Conservation (phyloP, 257 asterid genomes). For the Capsicum chinense region DNA sequence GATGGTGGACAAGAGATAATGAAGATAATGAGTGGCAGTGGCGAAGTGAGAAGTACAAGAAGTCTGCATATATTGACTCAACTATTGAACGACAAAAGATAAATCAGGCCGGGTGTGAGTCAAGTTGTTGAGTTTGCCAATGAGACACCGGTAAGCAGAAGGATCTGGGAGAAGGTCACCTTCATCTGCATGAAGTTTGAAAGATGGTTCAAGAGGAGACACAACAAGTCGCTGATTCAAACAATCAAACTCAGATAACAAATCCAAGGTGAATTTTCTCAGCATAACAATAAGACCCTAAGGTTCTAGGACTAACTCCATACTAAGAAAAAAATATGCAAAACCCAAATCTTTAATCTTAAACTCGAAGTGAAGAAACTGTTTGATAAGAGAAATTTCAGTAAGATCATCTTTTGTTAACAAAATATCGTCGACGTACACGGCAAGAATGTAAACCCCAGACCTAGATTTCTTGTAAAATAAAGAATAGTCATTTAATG, state of each 20-base stretch:
- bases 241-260: background rate
- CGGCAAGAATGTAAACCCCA: background rate
- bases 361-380: background rate
- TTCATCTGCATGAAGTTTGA: background rate
- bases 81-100: background rate
- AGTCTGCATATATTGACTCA: background rate
- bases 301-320: background rate
- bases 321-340: background rate
- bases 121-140: background rate
- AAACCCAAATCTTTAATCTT: background rate
- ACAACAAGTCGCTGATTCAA: background rate
- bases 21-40: background rate
- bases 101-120: background rate
- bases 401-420: background rate
- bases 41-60: background rate
- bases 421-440: constrained; percentile 8
- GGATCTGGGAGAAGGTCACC: background rate
- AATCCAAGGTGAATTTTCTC: too few relatives aligned
- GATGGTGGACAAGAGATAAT: background rate
- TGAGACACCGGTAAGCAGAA: background rate
- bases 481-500: background rate
- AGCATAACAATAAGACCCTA: background rate
- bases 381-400: background rate
- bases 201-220: background rate
- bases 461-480: background rate